A percentile compares a stretch with the other conserved stretches of the same genome.
Conservation (phyloP, 805 yeast genomes). For the Millerago galiae region DNA sequence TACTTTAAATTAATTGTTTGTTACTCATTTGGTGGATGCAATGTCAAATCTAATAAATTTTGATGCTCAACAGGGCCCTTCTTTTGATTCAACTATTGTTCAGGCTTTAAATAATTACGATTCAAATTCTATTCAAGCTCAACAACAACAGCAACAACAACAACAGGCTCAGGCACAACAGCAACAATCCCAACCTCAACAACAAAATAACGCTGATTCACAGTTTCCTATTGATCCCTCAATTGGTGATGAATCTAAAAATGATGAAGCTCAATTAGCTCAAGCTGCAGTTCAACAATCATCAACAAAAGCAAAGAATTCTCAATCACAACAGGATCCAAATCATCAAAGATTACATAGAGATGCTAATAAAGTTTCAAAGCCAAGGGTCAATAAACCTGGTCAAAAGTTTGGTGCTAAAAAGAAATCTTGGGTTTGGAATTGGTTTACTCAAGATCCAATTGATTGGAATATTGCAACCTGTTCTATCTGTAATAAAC, state of each 20-base stretch:
- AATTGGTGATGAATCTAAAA: conserved; percentile 12
- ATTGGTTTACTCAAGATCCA: conserved; percentile 50
- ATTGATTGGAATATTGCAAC: conserved; percentile 43
- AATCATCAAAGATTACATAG: neutral
- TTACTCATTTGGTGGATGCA: neutral
- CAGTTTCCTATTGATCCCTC: conserved; percentile 23
- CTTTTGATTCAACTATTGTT: conserved; percentile 11
- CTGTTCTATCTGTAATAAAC: conserved; percentile 48
- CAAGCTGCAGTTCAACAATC: conserved; percentile 22
- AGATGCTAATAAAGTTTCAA: conserved; percentile 9
- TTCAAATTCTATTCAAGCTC: conserved; percentile 9
- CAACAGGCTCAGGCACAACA: neutral
- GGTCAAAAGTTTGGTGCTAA: conserved; percentile 56
- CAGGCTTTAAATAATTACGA: conserved; percentile 14
- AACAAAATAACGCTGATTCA: conserved; percentile 1
- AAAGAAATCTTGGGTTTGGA: conserved; percentile 59
- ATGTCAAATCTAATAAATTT: conserved; percentile 12
- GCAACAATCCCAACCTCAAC: conserved; percentile 9
- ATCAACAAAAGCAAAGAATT: conserved; percentile 3
- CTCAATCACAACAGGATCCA: neutral
- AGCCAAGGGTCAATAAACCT: conserved; percentile 36
- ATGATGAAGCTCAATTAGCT: conserved; percentile 10
- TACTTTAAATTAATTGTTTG: neutral
- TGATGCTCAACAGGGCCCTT: conserved; percentile 8
- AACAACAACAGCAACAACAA: conserved; percentile 9